These are phyloP conservation scores for Russula dissimulans DNA, from an alignment of 768 basidiomycete species.

Conservation along the genomic window DNA sequence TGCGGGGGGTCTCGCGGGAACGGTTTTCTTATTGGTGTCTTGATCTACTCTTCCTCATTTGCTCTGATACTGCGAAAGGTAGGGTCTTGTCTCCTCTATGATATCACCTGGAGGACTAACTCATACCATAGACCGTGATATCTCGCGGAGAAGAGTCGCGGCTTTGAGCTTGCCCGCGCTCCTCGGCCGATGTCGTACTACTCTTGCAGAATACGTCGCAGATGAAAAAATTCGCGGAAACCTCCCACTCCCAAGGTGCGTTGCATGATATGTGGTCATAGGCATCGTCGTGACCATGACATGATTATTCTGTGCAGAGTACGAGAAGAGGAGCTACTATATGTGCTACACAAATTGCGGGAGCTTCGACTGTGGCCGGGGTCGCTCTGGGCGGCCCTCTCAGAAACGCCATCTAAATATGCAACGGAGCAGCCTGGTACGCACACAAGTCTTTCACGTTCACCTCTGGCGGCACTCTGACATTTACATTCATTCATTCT, in stretches of 20 bases:
- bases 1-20: slow-evolving; percentile 57
- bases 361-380: slow-evolving; percentile 66
- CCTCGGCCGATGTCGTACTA: slow-evolving; percentile 62
- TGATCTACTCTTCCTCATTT: slow-evolving; percentile 75
- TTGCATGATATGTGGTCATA: background rate
- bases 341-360: slow-evolving; percentile 70
- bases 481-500: too few species aligned
- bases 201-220: slow-evolving; percentile 67
- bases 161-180: slow-evolving; percentile 63
- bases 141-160: slow-evolving; percentile 57
- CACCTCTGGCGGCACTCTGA: background rate
- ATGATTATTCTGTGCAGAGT: slow-evolving; percentile 36
- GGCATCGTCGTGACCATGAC: background rate
- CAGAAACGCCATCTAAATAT: slow-evolving; percentile 51
- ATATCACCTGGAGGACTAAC: background rate
- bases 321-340: slow-evolving; percentile 84
- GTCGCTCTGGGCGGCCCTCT: slow-evolving; percentile 66
- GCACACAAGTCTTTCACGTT: slow-evolving; percentile 14
- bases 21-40: slow-evolving; percentile 92
- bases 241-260: slow-evolving; percentile 79
- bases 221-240: slow-evolving; percentile 80
- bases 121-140: slow-evolving; percentile 45
- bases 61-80: slow-evolving; percentile 60
- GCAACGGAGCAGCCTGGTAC: slow-evolving; percentile 50
- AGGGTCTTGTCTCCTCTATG: slow-evolving; percentile 6